A percentile compares a stretch with the other conserved stretches of the same genome.
Conservation (phyloP, 768 basidiomycete species). For the Mycena capillaripes region DNA sequence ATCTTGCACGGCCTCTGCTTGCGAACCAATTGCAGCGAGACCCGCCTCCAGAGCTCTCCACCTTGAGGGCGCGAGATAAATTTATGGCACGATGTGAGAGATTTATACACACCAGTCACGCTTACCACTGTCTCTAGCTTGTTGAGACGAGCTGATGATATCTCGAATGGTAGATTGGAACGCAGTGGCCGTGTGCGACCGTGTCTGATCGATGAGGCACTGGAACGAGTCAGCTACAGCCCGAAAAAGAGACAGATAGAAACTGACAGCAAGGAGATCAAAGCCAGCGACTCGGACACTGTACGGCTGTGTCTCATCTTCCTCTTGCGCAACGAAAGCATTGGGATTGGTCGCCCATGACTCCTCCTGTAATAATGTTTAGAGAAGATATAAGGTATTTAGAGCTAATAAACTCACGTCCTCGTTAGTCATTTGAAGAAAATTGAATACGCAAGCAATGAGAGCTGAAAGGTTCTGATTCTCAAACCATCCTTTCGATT, state of each 20-base stretch:
- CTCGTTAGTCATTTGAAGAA: conserved; percentile 90
- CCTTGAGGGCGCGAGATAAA: conserved; percentile 57
- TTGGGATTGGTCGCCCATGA: conserved; percentile 93
- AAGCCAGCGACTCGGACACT: conserved; percentile 88
- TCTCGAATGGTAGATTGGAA: conserved; percentile 70
- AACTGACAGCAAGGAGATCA: conserved; percentile 81
- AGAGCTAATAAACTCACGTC: conserved; percentile 68
- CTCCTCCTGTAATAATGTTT: conserved; percentile 73
- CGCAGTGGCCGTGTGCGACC: conserved; percentile 62
- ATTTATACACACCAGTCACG: conserved; percentile 70
- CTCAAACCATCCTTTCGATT: conserved; percentile 75
- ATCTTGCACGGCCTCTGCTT: conserved; percentile 82
- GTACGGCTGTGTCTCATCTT: conserved; percentile 89
- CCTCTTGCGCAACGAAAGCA: conserved; percentile 94
- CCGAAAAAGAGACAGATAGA: not conserved
- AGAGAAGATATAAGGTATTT: conserved; percentile 14
- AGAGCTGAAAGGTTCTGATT: conserved; percentile 63
- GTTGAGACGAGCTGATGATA: conserved; percentile 70
- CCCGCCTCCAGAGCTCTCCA: conserved; percentile 94
- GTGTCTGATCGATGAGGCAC: conserved; percentile 70
- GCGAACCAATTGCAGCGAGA: conserved; percentile 85
- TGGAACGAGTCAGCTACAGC: conserved; percentile 41
- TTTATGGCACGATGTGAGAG: conserved; percentile 8
- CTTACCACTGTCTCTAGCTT: conserved; percentile 65
- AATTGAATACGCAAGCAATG: conserved; percentile 71